Evolutionary conservation across 1,284 basidiomycete genomes (phyloP).

Genomic region (Wallemia mellicola): DNA sequence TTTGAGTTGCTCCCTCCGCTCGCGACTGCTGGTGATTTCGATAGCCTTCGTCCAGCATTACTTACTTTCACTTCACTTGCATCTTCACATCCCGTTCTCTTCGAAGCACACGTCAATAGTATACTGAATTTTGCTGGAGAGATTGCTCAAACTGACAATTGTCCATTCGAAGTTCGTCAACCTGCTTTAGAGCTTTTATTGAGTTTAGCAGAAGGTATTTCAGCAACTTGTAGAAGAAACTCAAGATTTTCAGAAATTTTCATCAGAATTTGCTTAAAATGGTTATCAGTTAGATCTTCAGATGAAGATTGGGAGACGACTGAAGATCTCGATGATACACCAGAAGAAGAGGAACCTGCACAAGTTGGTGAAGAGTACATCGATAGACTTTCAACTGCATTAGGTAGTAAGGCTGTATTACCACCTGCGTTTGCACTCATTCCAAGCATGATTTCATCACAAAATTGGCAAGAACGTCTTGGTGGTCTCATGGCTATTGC

Average conservation of each 20-base stretch:
- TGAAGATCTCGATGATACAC: slow-evolving; percentile 23
- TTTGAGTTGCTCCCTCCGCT: slow-evolving; percentile 1
- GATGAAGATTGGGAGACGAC: slow-evolving; percentile 21
- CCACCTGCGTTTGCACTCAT: slow-evolving; percentile 46
- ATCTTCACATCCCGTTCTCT: slow-evolving; percentile 30
- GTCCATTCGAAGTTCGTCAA: slow-evolving; percentile 3
- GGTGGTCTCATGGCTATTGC: slow-evolving; percentile 32
- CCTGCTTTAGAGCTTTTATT: slow-evolving; percentile 14
- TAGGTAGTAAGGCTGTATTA: slow-evolving; percentile 32
- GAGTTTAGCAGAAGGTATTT: slow-evolving; percentile 10
- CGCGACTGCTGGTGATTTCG: neutral
- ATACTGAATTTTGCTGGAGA: slow-evolving; percentile 27
- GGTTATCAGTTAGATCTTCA: slow-evolving; percentile 8
- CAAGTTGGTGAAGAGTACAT: slow-evolving; percentile 42
- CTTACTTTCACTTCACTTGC: slow-evolving; percentile 39
- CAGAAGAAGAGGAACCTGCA: slow-evolving; percentile 36
- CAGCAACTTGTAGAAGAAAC: slow-evolving; percentile 6
- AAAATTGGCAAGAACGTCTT: slow-evolving; percentile 51
- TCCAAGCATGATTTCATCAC: slow-evolving; percentile 39
- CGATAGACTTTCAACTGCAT: slow-evolving; percentile 38
- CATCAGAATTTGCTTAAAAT: slow-evolving; percentile 11
- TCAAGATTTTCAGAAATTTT: slow-evolving; percentile 8
- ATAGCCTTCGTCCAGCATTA: slow-evolving; percentile 15
- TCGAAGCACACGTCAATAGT: slow-evolving; percentile 30
- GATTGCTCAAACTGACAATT: neutral